These are phyloP conservation scores for Omphalotus guepiniiformis DNA, from an alignment of 768 basidiomycete species.

Conservation along the genomic window DNA sequence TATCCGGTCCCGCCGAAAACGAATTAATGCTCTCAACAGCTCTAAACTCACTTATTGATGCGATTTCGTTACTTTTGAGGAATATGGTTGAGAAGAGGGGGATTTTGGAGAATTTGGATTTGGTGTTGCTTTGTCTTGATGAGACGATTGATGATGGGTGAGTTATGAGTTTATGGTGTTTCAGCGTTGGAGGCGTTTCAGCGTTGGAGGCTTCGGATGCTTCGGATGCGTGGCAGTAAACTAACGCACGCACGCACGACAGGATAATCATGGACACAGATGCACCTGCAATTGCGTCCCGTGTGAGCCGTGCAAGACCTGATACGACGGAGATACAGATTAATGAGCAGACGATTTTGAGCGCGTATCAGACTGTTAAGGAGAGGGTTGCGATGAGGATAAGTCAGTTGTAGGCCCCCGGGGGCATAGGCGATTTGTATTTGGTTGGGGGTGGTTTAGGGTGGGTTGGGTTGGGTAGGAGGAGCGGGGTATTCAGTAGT, in stretches of 20 bases:
- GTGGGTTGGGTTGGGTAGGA: too few species aligned
- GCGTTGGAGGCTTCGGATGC: background rate
- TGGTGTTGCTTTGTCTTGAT: slow-evolving; percentile 89
- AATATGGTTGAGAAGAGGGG: slow-evolving; percentile 94
- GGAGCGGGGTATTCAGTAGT: too few species aligned
- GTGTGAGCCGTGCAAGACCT: slow-evolving; percentile 88
- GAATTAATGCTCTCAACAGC: slow-evolving; percentile 94
- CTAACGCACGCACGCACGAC: background rate
- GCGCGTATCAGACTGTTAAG: slow-evolving; percentile 85
- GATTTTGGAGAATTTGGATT: slow-evolving; percentile 90
- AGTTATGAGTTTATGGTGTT: slow-evolving; percentile 21
- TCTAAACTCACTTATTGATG: slow-evolving; percentile 81
- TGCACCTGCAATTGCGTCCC: slow-evolving; percentile 88
- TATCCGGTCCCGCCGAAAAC: slow-evolving; percentile 85
- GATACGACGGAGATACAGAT: slow-evolving; percentile 96
- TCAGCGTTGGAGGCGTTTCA: background rate
- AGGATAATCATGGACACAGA: slow-evolving; percentile 98
- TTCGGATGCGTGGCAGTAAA: background rate
- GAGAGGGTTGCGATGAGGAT: slow-evolving; percentile 83
- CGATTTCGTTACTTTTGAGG: slow-evolving; percentile 77
- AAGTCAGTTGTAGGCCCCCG: slow-evolving; percentile 53
- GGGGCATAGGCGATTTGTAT: too few species aligned
- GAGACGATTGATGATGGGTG: slow-evolving; percentile 99
- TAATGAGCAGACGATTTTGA: slow-evolving; percentile 96
- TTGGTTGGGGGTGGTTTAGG: too few species aligned